Evolutionary conservation across 2,329 filamentous ascomycete species (phyloP).

Genomic region (Aphanocladium album): DNA sequence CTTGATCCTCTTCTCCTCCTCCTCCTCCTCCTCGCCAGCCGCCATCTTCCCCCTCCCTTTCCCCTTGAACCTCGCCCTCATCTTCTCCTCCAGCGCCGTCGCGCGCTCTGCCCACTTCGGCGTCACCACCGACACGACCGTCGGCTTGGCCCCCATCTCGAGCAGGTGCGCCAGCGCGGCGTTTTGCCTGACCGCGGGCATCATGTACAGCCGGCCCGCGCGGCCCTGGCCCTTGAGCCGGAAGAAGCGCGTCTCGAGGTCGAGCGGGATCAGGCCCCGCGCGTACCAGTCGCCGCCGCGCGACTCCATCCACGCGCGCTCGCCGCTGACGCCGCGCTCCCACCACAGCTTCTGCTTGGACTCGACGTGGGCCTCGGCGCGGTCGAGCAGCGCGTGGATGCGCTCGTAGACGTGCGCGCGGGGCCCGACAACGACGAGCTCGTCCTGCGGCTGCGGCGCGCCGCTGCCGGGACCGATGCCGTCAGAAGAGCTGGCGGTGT

Average conservation of each 20-base stretch:
- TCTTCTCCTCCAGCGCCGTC: conserved; percentile 25
- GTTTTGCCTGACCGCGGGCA: conserved; percentile 45
- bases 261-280: conserved; percentile 44
- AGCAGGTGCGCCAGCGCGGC: conserved; percentile 39
- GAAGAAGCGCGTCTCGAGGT: conserved; percentile 48
- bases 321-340: conserved; percentile 36
- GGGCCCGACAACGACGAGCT: conserved; percentile 50
- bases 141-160: conserved; percentile 41
- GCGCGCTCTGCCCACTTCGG: conserved; percentile 29
- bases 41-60: conserved; percentile 20
- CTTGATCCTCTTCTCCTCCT: conserved; percentile 15
- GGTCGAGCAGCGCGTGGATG: conserved; percentile 44
- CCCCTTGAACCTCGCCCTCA: conserved; percentile 23
- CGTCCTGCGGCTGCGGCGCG: conserved; percentile 51
- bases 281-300: conserved; percentile 27
- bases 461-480: conserved; percentile 18
- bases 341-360: conserved; percentile 30
- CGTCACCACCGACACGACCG: conserved; percentile 26
- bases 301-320: conserved; percentile 28
- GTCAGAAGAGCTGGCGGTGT: conserved; percentile 23
- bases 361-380: conserved; percentile 36
- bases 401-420: conserved; percentile 45
- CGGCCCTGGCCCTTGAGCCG: conserved; percentile 40
- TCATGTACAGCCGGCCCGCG: conserved; percentile 45
- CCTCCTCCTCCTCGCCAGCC: conserved; percentile 20